Base-by-base conservation (phyloP, 495 filamentous ascomycete species). In the Daldinia loculata region DNA sequence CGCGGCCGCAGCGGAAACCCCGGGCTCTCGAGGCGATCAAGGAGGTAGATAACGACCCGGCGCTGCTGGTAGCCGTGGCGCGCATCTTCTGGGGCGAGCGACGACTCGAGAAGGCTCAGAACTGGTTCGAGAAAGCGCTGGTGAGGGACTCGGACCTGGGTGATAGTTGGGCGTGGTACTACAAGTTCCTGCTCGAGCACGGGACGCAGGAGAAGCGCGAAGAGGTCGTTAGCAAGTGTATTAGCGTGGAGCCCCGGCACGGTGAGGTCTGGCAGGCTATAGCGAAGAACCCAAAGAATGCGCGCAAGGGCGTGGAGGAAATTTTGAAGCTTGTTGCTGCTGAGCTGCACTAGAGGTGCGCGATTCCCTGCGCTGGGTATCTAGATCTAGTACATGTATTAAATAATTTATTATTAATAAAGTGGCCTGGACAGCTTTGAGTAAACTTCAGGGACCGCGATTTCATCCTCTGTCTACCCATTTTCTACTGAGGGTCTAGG, bases 151-250 rank as follows among this genome's bases (percentile, higher is more conserved):
- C 89, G 27, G 94, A 98, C 77, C 78, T 89, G 32, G 95, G 96
- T 34, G 95, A 99, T 82, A 93, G 90, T 6, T 99, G 95, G 95
- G 95, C 93, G 41, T 99, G 95, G 95, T 99, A 97, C 74, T 95
- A 91, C 79, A 96, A 95, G 80, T 99, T 98, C 75, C 76, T 98
- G 72, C 64, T 86, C 67, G 90, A 95, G 85, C 93, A 99, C 82
- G 96, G 96, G 5, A 97, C 92, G 27, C 91, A 91, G 77, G 95
- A 98, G 80, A 97, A 97, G 90, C 82, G 91, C 74, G 84, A 81
- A 19, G 94, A 97, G 70, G 89, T 96, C 52, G 74, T 96, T 11
- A 83, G 82, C 39, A 95, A 94, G 81, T 93, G 91, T 75, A 80
- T 90, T 26, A 71, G 88, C 34, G 91, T 87, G 15, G 94, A 97